These are phyloP conservation scores for Naganishia sp. DNA, from an alignment of 1,284 basidiomycete genomes.

Conservation along the genomic window DNA sequence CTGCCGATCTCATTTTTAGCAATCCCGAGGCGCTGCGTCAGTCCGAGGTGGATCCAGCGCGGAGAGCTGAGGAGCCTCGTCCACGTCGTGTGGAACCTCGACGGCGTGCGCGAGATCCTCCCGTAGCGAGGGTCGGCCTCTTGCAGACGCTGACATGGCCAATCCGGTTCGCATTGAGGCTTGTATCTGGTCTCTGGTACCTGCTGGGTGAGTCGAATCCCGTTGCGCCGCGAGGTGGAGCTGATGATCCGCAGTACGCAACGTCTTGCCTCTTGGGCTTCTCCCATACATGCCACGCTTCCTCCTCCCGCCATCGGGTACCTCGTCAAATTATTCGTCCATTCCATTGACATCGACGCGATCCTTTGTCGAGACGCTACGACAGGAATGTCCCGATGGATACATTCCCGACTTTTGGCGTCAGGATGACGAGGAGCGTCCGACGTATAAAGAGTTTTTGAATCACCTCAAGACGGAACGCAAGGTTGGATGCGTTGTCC, in stretches of 20 bases:
- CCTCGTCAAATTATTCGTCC: conserved; percentile 32
- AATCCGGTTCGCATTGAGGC: conserved; percentile 41
- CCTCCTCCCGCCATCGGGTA: conserved; percentile 45
- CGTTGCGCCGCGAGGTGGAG: not conserved
- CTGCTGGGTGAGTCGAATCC: conserved; percentile 47
- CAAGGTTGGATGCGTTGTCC: conserved; percentile 73
- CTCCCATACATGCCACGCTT: conserved; percentile 49
- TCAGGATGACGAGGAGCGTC: conserved; percentile 6
- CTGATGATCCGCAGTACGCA: conserved; percentile 41
- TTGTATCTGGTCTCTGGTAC: conserved; percentile 51
- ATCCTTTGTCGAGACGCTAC: conserved; percentile 26
- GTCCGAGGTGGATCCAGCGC: conserved; percentile 36
- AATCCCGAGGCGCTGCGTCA: conserved; percentile 39
- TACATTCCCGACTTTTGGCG: conserved; percentile 26
- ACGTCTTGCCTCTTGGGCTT: conserved; percentile 49
- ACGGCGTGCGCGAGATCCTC: conserved; percentile 30
- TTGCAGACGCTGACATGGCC: conserved; percentile 45
- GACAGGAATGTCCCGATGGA: conserved; percentile 40
- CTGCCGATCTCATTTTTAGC: conserved; percentile 18
- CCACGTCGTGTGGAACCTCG: conserved; percentile 17
- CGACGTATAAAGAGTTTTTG: conserved; percentile 72
- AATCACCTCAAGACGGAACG: conserved; percentile 68
- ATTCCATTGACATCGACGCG: conserved; percentile 35
- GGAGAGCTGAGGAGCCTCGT: not conserved
- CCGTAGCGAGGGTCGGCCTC: conserved; percentile 37